These are phyloP conservation scores for Testicularia cyperi DNA, from an alignment of 1,284 basidiomycete genomes.

Conservation along the genomic window DNA sequence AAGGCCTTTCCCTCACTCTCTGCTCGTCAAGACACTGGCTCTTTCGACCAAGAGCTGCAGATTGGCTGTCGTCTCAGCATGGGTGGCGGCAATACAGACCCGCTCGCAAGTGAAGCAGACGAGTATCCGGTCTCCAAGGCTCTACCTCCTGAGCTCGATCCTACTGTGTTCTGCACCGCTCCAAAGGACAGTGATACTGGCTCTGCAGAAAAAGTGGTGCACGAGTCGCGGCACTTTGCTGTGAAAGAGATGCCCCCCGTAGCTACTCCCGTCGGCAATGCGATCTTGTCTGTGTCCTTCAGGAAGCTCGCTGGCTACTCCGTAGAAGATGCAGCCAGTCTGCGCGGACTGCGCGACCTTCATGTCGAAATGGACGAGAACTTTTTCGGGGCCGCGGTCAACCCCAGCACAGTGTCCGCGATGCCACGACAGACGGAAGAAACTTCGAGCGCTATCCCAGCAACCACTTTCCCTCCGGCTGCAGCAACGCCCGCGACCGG, in stretches of 20 bases:
- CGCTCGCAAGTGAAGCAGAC: neutral
- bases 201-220: neutral
- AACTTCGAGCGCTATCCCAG: neutral
- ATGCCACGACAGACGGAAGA: neutral
- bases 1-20: constrained; percentile 7
- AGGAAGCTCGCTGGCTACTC: constrained; percentile 31
- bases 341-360: constrained; percentile 11
- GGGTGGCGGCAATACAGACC: neutral
- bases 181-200: neutral
- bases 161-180: neutral
- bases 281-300: constrained; percentile 35
- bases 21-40: constrained; percentile 11
- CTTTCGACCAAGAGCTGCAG: constrained; percentile 32
- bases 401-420: neutral
- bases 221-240: constrained; percentile 5
- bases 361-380: constrained; percentile 46
- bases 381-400: constrained; percentile 27
- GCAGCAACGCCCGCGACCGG: neutral
- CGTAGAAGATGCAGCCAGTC: constrained; percentile 28
- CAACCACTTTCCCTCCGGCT: neutral
- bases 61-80: constrained; percentile 42
- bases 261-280: constrained; percentile 24
- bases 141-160: neutral
- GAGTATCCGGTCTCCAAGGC: constrained; percentile 1
- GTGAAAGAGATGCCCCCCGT: constrained; percentile 8